Base-by-base conservation (phyloP, 2,329 filamentous ascomycete genomes). In the Diatrype stigma region DNA sequence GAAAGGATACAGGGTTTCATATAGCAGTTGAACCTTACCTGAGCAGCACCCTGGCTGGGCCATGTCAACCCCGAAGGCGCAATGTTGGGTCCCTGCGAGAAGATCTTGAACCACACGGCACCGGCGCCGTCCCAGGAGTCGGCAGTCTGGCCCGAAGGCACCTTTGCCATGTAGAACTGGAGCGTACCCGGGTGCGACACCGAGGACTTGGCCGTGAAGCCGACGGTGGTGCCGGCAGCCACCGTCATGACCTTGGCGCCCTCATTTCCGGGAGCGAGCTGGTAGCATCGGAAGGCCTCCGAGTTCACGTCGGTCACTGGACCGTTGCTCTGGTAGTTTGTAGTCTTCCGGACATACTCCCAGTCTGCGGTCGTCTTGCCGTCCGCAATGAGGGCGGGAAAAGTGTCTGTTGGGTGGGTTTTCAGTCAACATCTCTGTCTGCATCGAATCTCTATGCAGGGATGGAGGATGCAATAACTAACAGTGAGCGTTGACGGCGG, bases 261-360 rank as follows among this genome's bases (percentile, higher is more conserved):
- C 42, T 70, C 67, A 46, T 67, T 70, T 37, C 73, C 72, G 3
- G 70, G 58, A 10, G 62, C 63, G 10, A 72, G 65, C 59, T 79
- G 72, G 62, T 76, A 79, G 68, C 76, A 80, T n/a, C 74, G 74
- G 66, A 79, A 76, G 51, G 73, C 70, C 2, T 69, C 57, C 37
- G 73, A 75, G 45, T 60, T 69, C 28, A 79, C 76, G 53, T 76
- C 68, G 3, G 73, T 74, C 34, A 79, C 75, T 52, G 74, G 74
- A 1, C 70, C 72, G 56, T 78, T 78, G 62, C 63, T 69, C 60
- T 79, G 73, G 62, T 68, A 78, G 64, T 78, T 78, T 45, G 72
- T 69, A 10, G 75, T 77, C 57, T 73, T 72, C 22, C 75, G 69
- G 44, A 78, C 71, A 40, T 72, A 69, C 45, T 71, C 69, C 76